phyloP scores from a whole-genome alignment of 2,329 filamentous ascomycete genomes.

The Cercospora citrullina region DNA sequence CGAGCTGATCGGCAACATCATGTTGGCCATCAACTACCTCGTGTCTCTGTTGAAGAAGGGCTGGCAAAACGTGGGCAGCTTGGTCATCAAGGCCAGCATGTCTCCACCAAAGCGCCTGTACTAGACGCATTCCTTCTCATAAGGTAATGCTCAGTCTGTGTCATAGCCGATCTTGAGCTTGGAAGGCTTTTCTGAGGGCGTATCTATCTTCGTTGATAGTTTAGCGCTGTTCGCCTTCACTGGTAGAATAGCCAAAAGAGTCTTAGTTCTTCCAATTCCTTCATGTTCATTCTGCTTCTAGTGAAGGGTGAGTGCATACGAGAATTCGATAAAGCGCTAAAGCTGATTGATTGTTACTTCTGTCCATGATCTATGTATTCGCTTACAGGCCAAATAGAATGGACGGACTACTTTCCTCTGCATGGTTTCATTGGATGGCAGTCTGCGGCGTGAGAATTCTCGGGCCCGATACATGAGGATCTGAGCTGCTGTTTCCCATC shows the following conservation, averaged over 20 bases:
- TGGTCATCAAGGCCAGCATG: constrained; percentile 99
- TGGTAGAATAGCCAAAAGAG: constrained; percentile 36
- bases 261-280: constrained; percentile 33
- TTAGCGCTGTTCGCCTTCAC: constrained; percentile 35
- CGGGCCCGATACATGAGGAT: not conserved
- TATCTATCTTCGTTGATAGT: constrained; percentile 26
- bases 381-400: not conserved
- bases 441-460: not conserved
- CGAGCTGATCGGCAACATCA: constrained; percentile 96
- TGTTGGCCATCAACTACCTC: constrained; percentile 99
- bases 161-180: constrained; percentile 1
- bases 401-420: not conserved
- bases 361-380: not conserved
- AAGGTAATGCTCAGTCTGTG: not conserved
- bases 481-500: not conserved
- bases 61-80: constrained; percentile 99
- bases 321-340: not conserved
- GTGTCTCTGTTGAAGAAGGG: constrained; percentile 99
- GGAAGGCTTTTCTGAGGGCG: constrained; percentile 32
- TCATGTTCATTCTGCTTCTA: not conserved
- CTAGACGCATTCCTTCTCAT: constrained; percentile 55
- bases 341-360: not conserved
- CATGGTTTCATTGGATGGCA: not conserved
- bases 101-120: constrained; percentile 97
- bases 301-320: not conserved